These are phyloP conservation scores for Prunus mira DNA, from an alignment of 306 rosid species.

Conservation along the genomic window DNA sequence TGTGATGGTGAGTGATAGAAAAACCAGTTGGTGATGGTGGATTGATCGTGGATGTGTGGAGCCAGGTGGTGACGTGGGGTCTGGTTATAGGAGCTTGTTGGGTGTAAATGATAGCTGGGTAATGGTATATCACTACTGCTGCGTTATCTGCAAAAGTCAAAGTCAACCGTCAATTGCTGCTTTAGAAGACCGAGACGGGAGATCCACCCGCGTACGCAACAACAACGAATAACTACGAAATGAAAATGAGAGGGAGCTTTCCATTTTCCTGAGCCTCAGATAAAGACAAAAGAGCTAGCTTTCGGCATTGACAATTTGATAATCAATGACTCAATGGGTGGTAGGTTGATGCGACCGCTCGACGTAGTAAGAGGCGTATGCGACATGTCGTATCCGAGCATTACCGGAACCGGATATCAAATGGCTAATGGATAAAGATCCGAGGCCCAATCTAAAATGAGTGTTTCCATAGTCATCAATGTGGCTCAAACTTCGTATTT, in stretches of 20 bases:
- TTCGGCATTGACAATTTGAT: background rate
- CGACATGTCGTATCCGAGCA: too few relatives aligned
- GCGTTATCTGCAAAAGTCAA: background rate
- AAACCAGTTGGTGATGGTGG: background rate
- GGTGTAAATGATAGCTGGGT: background rate
- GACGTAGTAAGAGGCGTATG: background rate
- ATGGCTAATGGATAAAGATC: too few relatives aligned
- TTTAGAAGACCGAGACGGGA: background rate
- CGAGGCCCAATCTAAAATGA: too few relatives aligned
- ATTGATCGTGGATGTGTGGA: background rate
- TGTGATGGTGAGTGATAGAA: background rate
- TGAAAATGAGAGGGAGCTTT: background rate
- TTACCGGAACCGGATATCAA: too few relatives aligned
- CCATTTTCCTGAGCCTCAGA: background rate
- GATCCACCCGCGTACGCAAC: background rate
- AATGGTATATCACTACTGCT: too few relatives aligned
- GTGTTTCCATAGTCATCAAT: too few relatives aligned
- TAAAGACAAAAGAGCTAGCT: background rate
- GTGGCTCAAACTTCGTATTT: too few relatives aligned
- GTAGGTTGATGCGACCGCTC: background rate
- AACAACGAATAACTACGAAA: background rate
- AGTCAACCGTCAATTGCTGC: background rate
- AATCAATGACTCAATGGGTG: background rate
- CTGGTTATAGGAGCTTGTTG: background rate
- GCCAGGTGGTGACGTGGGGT: background rate